Conservation (phyloP, 1,139 yeast genomes). For the Suhomyces yuchorum region DNA sequence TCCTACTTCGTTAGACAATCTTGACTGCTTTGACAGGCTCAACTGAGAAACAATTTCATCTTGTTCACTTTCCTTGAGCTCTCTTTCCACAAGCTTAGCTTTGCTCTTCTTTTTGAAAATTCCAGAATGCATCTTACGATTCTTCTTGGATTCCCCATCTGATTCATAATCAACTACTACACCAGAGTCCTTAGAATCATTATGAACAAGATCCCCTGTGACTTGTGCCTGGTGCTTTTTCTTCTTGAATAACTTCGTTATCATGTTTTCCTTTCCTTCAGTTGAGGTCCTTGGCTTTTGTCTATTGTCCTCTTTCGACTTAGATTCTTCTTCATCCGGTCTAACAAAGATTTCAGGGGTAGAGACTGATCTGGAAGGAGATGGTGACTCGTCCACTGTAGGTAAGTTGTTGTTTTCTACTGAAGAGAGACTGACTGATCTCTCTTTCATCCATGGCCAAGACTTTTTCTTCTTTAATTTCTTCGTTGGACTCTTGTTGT, state of each 20-base stretch:
- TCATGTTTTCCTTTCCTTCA: constrained; percentile 42
- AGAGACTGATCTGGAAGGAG: constrained; percentile 37
- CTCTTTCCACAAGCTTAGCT: constrained; percentile 16
- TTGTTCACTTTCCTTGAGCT: constrained; percentile 8
- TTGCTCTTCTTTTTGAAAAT: constrained; percentile 32
- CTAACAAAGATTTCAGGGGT: constrained; percentile 30
- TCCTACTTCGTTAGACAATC: not conserved
- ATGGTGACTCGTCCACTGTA: constrained; percentile 22
- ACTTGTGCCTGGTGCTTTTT: constrained; percentile 26
- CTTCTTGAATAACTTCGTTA: constrained; percentile 48
- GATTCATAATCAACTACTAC: constrained; percentile 35
- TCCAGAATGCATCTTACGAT: constrained; percentile 20
- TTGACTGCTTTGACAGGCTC: not conserved
- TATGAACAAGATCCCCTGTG: constrained; percentile 7
- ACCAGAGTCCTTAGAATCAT: constrained; percentile 22
- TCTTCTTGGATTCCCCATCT: constrained; percentile 25
- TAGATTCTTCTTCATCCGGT: constrained; percentile 13
- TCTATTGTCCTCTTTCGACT: constrained; percentile 6
- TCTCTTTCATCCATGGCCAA: constrained; percentile 46
- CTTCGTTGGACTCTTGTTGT: constrained; percentile 20
- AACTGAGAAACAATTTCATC: constrained; percentile 5
- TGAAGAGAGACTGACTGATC: constrained; percentile 35
- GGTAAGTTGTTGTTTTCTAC: constrained; percentile 26
- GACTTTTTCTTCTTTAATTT: constrained; percentile 39
- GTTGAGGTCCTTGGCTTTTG: constrained; percentile 7